Conservation (phyloP, 176 grass and related monocot genomes). For the Stipa capillata region DNA sequence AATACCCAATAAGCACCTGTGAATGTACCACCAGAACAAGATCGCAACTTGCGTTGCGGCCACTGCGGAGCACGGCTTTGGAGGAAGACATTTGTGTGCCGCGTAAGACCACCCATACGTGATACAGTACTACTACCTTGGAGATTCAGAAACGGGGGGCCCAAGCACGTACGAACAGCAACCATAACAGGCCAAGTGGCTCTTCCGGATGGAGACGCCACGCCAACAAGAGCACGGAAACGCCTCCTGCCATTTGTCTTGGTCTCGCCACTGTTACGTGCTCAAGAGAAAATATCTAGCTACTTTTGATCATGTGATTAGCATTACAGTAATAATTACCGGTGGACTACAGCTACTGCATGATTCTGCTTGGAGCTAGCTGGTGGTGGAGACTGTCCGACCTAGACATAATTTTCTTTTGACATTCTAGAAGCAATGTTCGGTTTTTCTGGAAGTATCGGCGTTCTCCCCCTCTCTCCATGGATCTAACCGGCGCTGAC, state of each 20-base stretch:
- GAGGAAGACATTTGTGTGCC: not conserved
- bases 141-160: not conserved
- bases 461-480: too few relatives aligned
- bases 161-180: too few relatives aligned
- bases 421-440: too few relatives aligned
- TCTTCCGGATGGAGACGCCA: not conserved
- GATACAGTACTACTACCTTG: too few relatives aligned
- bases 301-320: not conserved
- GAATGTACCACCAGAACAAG: not conserved
- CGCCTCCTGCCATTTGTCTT: not conserved
- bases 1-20: not conserved
- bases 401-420: too few relatives aligned
- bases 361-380: too few relatives aligned
- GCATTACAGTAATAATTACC: not conserved
- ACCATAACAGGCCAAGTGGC: not conserved
- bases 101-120: not conserved
- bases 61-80: too few relatives aligned
- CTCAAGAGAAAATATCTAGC: conserved; percentile 8
- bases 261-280: not conserved
- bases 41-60: too few relatives aligned
- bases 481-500: too few relatives aligned
- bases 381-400: too few relatives aligned
- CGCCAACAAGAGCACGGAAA: too few relatives aligned
- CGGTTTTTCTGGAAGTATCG: too few relatives aligned
- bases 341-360: not conserved